Percentiles rank a stretch among this genome's conserved stretches.
phyloP scores from a whole-genome alignment of 179 eudicot genomes.

The Drosera spatulata region DNA sequence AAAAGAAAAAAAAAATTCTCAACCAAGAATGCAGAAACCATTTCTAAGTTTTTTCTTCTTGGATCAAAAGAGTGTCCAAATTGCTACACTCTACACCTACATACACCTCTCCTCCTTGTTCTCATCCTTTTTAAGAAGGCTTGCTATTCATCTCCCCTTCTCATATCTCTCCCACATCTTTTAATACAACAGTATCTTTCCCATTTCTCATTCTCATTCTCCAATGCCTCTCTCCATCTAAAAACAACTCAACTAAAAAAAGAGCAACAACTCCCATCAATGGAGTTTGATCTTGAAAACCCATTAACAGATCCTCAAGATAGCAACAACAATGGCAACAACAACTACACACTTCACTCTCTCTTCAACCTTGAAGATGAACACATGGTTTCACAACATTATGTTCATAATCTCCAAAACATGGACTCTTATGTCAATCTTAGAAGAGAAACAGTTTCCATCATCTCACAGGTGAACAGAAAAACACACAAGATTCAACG shows the following conservation, averaged over 20 bases:
- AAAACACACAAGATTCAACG: neutral
- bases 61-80: neutral
- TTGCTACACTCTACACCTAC: conserved; percentile 1
- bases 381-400: conserved; percentile 26
- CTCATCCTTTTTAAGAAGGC: conserved; percentile 4
- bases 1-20: neutral
- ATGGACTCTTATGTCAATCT: conserved; percentile 5
- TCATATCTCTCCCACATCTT: neutral
- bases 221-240: neutral
- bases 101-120: no score
- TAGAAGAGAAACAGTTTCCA: conserved; percentile 20
- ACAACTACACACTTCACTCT: neutral
- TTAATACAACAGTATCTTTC: neutral
- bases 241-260: neutral
- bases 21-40: neutral
- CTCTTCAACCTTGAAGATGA: conserved; percentile 28
- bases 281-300: conserved; percentile 46
- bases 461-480: conserved; percentile 9
- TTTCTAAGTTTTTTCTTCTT: no score
- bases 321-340: neutral
- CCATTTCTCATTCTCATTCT: neutral
- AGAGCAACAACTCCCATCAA: conserved; percentile 3
- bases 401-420: neutral
- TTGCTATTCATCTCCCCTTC: conserved; percentile 6
- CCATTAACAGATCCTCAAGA: conserved; percentile 19